phyloP scores from a whole-genome alignment of 495 filamentous ascomycete genomes.

The Trypethelium eluteriae region DNA sequence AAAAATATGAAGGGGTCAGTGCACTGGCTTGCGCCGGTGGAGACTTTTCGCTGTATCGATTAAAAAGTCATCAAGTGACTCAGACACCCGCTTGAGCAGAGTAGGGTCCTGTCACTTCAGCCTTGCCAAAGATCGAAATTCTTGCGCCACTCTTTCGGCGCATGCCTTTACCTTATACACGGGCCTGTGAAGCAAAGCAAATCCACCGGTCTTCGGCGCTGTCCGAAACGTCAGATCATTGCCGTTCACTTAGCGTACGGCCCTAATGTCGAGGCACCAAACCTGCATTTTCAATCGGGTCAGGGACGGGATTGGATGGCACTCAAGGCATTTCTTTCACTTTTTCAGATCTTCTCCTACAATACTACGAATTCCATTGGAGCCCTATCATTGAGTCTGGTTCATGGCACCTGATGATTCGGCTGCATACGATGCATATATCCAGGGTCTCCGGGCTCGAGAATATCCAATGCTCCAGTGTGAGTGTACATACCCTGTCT shows the following conservation, averaged over 20 bases:
- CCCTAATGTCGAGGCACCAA: not conserved
- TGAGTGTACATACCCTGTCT: slow-evolving; percentile 31
- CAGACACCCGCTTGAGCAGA: no score
- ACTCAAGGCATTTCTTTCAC: not conserved
- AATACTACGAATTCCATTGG: not conserved
- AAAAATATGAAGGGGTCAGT: no score
- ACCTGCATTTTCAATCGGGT: not conserved
- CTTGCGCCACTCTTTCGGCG: no score
- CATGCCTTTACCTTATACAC: no score
- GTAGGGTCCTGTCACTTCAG: no score
- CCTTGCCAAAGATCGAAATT: no score
- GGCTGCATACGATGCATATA: slow-evolving; percentile 50
- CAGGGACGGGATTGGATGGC: not conserved
- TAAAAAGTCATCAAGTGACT: no score
- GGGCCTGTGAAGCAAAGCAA: not conserved
- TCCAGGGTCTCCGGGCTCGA: slow-evolving; percentile 58
- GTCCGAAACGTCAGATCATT: not conserved
- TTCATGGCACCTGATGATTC: not conserved
- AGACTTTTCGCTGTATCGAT: no score
- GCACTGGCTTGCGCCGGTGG: no score
- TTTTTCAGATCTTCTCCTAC: not conserved
- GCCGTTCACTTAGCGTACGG: not conserved
- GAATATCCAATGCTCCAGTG: slow-evolving; percentile 86
- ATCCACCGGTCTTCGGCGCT: not conserved
- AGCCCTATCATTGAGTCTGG: not conserved